Base-by-base conservation (phyloP, 2,329 filamentous ascomycete genomes). In the Penicillium griseofulvum region DNA sequence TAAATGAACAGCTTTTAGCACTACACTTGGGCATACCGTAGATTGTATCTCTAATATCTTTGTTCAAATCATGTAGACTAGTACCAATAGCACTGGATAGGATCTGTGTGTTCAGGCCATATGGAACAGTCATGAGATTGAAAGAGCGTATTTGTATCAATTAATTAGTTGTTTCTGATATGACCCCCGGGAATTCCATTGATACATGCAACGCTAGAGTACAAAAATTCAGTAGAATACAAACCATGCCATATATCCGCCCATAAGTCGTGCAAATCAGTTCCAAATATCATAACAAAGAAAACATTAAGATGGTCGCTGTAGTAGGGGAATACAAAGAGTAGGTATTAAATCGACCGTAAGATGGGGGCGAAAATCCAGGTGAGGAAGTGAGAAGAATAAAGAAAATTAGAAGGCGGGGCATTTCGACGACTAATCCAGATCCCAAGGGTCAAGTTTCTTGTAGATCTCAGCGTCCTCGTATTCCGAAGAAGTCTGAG, bases 391-490 rank as follows among this genome's bases (percentile, higher is more conserved):
- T 24, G 38, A 39, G 54, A 52, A 31, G 22, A 14, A 22, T n/a
- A 22, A 46, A 8, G 1, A 14, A 22, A 24, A 19, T 17, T 19
- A 19, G 17, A 29, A 58, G 49, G 46, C 16, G 34, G 29, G n/a
- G 12, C 2, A 17, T 22, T 36, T 19, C 39, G 31, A n/a, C 26
- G 33, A n/a, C 48, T 55, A 66, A 49, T 70, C 66, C 42, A 70
- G 54, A 37, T 69, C 67, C 66, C 66, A 70, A 36, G 65, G 61
- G 55, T 69, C 63, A 31, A 59, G 45, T 49, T 63, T 64, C 38
- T 51, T 60, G 50, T 41, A 43, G 22, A 53, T 56, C 19, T 54
- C 38, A 10, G 63, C 57, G 16, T 63, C 60, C 24, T 63, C 64
- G 3, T 68, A 66, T 14, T 66, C 60, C 2, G 63, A 67, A 33